Base-by-base conservation (phyloP, 306 rosid species). In the Quercus robur region DNA sequence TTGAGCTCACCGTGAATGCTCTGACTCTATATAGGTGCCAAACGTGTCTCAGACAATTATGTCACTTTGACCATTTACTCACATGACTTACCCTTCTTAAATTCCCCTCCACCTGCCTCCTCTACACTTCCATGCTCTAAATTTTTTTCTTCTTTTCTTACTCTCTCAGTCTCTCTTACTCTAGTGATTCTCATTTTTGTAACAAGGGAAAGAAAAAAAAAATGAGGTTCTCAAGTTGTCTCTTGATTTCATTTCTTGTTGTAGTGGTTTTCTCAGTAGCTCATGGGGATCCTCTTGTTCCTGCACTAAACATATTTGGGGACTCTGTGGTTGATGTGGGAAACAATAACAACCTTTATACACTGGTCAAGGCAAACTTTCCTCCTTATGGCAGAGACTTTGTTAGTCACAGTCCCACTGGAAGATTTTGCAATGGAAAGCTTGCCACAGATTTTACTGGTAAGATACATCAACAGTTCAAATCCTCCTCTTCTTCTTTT, bases 371-470 rank as follows among this genome's bases (percentile, higher is more conserved):
- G 83, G 87, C 96, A 56, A 84, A 89, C 84, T 87, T 87, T 55
- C 89, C 81, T 73, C 93, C 93, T 51, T 89, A 91, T 70, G 93
- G 91, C 74, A 89, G 93, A 87, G 91, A 91, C 87, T 91, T 91
- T 71, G 85, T 84, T 21, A 70, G 73, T 52, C 93, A 83, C 56
- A 72, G 12, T 82, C 89, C 96, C 19, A 91, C 93, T 3, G 96
- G 91, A 72, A 85, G 93, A 84, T 91, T 91, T 83, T 87, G 89
- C 79, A 89, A 89, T 67, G 93, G 93, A 68, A 91, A 91, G 81
- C 89, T 91, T 15, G 91, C 86, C 78, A 79, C 73, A 58, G 96
- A 91, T 74, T 85, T 87, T 82, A 87, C 90, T 18, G 91, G 93
- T 91, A 81, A 8, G 21, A 17, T 74, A 64, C 68, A n/a, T 30